Base-by-base conservation (phyloP, 208 protist species). In the Balamuthia mandrillaris region DNA sequence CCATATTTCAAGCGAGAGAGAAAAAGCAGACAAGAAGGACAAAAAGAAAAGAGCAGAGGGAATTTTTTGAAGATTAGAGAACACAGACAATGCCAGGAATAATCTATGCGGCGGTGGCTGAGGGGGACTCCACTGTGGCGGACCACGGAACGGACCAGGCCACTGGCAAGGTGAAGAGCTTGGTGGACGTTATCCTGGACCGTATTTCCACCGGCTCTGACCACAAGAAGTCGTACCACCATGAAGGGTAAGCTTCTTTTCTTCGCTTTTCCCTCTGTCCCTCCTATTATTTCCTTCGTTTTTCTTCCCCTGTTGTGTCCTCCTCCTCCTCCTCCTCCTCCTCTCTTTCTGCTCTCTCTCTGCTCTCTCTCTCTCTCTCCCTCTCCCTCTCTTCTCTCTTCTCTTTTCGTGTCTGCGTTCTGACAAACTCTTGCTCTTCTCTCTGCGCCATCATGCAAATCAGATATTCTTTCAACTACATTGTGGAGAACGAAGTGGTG, bases 221-320 rank as follows among this genome's bases (percentile, higher is more conserved):
- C 72, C 51, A 81, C 72, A 81, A 81, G 72, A 81, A 81, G 51
- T 81, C 72, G 21, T 81, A 81, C 72, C 52, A 49, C 45, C 72
- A 81, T 31, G 72, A 81, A 61, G 72, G 72, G 72, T 81, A 81
- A 35, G 33, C 7, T n/a, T 10, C 39, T 63, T 12, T 33, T 10
- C 3, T 3, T 63, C n/a, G 9, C 56, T 7, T 4, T 33, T 33
- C n/a, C 61, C 61, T 24, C 61, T 18, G n/a, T 7, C 58, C 21
- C 18, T 29, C 14, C 41, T 31, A n/a, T 65, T 31, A 2, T 33
- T 65, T 37, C 1, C n/a, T 65, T 1, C n/a, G n/a, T n/a, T n/a
- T n/a, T n/a, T n/a, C n/a, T n/a, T n/a, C n/a, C n/a, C n/a, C n/a
- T n/a, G n/a, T n/a, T n/a, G n/a, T n/a, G n/a, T n/a, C n/a, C n/a